Percentiles rank a stretch among this genome's conserved stretches.
These are phyloP conservation scores for Cordyceps militaris DNA, from an alignment of 2,329 filamentous ascomycete species.

Conservation along the genomic window DNA sequence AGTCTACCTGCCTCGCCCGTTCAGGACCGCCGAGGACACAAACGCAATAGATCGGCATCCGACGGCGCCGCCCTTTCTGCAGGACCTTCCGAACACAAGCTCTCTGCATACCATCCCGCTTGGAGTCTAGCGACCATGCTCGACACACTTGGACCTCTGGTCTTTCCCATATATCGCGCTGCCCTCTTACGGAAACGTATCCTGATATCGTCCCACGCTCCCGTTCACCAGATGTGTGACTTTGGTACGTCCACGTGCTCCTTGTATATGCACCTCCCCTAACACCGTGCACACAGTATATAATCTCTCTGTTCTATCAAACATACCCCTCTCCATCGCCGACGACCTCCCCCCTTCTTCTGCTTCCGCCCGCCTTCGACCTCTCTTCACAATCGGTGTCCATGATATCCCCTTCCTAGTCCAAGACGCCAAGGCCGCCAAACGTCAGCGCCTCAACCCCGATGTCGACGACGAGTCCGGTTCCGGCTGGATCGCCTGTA, in stretches of 20 bases:
- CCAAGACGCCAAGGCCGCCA: conserved; percentile 47
- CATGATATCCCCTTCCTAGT: conserved; percentile 81
- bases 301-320: conserved; percentile 85
- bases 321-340: conserved; percentile 68
- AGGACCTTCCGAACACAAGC: conserved; percentile 50
- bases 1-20: conserved; percentile 32
- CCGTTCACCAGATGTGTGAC: conserved; percentile 79
- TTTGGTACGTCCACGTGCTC: conserved; percentile 57
- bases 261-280: conserved; percentile 19
- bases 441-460: conserved; percentile 30
- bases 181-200: conserved; percentile 83
- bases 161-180: conserved; percentile 86
- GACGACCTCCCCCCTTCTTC: conserved; percentile 60
- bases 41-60: conserved; percentile 52
- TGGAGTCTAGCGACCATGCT: conserved; percentile 72
- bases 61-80: conserved; percentile 53
- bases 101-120: conserved; percentile 78
- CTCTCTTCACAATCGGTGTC: conserved; percentile 89
- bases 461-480: conserved; percentile 40
- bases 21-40: conserved; percentile 36
- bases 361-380: conserved; percentile 59
- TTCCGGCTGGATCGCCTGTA: conserved; percentile 85
- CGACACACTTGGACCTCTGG: conserved; percentile 78
- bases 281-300: conserved; percentile 58
- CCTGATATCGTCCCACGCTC: conserved; percentile 76